A percentile compares a stretch with the other conserved stretches of the same genome.
Evolutionary conservation across 2,329 filamentous ascomycete species (phyloP).

Genomic region (Aspergillus calidoustus): DNA sequence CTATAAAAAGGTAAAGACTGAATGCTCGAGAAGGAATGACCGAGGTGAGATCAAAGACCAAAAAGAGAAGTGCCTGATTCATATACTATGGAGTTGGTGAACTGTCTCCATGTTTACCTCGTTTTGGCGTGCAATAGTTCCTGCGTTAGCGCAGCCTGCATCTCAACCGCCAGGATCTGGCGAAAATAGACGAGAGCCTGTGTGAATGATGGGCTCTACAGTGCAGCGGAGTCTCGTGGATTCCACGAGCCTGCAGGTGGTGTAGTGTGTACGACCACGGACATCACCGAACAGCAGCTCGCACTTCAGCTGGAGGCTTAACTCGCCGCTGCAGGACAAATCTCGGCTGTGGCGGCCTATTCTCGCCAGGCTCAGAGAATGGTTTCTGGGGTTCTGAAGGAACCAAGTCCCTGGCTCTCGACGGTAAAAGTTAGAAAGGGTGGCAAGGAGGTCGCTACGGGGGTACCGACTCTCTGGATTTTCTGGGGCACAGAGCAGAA

Average conservation of each 20-base stretch:
- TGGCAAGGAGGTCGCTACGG: background rate
- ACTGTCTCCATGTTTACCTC: background rate
- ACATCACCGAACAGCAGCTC: background rate
- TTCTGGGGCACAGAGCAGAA: background rate
- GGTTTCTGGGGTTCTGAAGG: background rate
- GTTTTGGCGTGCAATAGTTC: background rate
- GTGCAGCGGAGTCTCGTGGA: background rate
- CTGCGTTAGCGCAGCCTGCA: background rate
- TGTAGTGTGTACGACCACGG: no score
- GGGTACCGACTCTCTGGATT: background rate
- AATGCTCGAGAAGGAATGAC: no score
- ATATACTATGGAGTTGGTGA: background rate
- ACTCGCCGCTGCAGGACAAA: background rate
- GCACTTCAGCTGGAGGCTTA: background rate
- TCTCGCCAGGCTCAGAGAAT: background rate
- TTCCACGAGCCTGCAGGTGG: background rate
- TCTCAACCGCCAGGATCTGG: background rate
- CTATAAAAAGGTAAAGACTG: no score
- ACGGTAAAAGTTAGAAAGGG: background rate
- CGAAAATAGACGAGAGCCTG: background rate
- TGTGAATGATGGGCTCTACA: background rate
- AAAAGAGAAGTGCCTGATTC: background rate
- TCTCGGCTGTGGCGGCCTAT: background rate
- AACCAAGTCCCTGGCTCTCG: background rate
- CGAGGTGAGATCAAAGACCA: no score